Conservation (phyloP, 805 yeast genomes). For the Monosporozyma aquatica region DNA sequence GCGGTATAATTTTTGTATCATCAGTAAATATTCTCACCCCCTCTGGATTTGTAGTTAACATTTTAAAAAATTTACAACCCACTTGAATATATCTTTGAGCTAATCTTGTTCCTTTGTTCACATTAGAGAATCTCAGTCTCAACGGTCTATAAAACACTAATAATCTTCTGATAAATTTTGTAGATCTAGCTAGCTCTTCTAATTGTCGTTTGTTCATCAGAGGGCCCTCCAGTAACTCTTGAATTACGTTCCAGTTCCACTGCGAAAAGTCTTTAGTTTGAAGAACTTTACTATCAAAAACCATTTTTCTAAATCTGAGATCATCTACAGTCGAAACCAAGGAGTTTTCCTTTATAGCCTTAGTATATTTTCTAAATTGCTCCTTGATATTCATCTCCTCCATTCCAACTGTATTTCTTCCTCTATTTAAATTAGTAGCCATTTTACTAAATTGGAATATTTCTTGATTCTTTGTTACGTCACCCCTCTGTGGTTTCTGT, state of each 20-base stretch:
- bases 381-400: slow-evolving; percentile 19
- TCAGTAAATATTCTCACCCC: slow-evolving; percentile 61
- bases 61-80: slow-evolving; percentile 67
- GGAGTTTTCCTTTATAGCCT: slow-evolving; percentile 17
- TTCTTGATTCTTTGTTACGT: slow-evolving; percentile 10
- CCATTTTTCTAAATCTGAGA: slow-evolving; percentile 51
- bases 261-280: slow-evolving; percentile 67
- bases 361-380: slow-evolving; percentile 18
- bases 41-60: slow-evolving; percentile 49
- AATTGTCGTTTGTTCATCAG: slow-evolving; percentile 59
- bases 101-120: slow-evolving; percentile 38
- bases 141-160: slow-evolving; percentile 87
- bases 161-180: slow-evolving; percentile 78
- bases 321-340: slow-evolving; percentile 44
- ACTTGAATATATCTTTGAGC: slow-evolving; percentile 53
- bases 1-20: slow-evolving; percentile 69
- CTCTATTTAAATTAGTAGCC: slow-evolving; percentile 33
- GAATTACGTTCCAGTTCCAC: slow-evolving; percentile 82
- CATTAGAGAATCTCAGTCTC: slow-evolving; percentile 64
- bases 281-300: slow-evolving; percentile 61
- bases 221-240: slow-evolving; percentile 75
- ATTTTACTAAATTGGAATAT: slow-evolving; percentile 41
- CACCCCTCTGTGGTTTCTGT: slow-evolving; percentile 1
- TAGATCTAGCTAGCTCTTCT: slow-evolving; percentile 67
- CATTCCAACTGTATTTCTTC: slow-evolving; percentile 32